Evolutionary conservation across 257 asterid species (phyloP).

Genomic region (Plectranthus barbatus): DNA sequence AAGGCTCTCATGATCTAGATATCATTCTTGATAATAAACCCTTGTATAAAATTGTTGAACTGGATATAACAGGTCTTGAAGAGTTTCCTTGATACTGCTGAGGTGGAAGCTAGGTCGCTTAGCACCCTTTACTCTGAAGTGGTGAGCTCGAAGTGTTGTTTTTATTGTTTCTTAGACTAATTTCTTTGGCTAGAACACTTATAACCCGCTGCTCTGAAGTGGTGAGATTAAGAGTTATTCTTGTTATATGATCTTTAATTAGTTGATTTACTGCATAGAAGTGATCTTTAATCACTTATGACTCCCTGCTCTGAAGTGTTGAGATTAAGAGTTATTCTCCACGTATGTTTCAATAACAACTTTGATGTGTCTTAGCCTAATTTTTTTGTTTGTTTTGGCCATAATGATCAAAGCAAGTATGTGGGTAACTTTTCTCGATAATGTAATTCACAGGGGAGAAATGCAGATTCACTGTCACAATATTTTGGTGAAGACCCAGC

Average conservation of each 20-base stretch:
- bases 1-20: background rate
- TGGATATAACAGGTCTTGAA: constrained; percentile 59
- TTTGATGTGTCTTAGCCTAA: background rate
- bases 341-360: too few relatives aligned
- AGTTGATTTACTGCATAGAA: too few relatives aligned
- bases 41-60: constrained; percentile 4
- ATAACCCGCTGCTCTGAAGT: constrained; percentile 60
- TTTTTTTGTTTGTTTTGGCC: background rate
- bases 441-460: constrained; percentile 70
- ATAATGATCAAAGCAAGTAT: constrained; percentile 1
- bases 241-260: too few relatives aligned
- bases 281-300: constrained; percentile 58
- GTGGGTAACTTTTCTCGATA: constrained; percentile 4
- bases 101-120: constrained; percentile 93
- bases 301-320: constrained; percentile 66
- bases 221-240: constrained; percentile 32
- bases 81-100: constrained; percentile 77
- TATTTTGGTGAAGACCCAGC: constrained; percentile 99
- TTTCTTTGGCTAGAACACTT: constrained; percentile 35
- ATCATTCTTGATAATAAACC: background rate
- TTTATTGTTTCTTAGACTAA: background rate
- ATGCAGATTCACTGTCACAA: constrained; percentile 85
- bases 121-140: constrained; percentile 85
- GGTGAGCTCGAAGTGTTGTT: constrained; percentile 45
- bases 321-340: constrained; percentile 21